These are phyloP conservation scores for Articulospora tetracladia DNA, from an alignment of 495 filamentous ascomycete species.

Conservation along the genomic window DNA sequence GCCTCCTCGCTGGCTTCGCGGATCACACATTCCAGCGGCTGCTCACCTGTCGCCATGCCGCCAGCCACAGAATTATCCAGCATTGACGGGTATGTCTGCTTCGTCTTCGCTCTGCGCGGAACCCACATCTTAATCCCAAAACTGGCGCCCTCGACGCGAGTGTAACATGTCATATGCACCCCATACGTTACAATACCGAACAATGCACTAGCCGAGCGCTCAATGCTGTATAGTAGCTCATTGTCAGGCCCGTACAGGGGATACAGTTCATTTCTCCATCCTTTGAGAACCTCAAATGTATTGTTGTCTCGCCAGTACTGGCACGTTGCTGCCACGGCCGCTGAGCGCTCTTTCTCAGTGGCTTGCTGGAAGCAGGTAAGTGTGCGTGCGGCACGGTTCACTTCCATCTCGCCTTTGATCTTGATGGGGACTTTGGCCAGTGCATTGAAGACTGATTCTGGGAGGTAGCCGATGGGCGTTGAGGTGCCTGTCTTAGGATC, in stretches of 20 bases:
- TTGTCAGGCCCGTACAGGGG: slow-evolving; percentile 65
- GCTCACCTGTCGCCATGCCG: slow-evolving; percentile 76
- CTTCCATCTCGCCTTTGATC: slow-evolving; percentile 48
- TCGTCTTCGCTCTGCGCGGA: slow-evolving; percentile 66
- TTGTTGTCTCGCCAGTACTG: slow-evolving; percentile 57
- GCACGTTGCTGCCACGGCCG: slow-evolving; percentile 53
- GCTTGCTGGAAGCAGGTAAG: slow-evolving; percentile 45
- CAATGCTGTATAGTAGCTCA: slow-evolving; percentile 69
- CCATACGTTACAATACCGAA: slow-evolving; percentile 88
- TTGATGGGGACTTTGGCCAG: slow-evolving; percentile 40
- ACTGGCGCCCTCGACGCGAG: slow-evolving; percentile 25
- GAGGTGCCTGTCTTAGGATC: slow-evolving; percentile 21
- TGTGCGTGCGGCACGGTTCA: slow-evolving; percentile 45
- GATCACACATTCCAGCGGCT: slow-evolving; percentile 71
- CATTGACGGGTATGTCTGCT: slow-evolving; percentile 69
- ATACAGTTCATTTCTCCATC: slow-evolving; percentile 90
- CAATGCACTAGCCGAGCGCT: slow-evolving; percentile 73
- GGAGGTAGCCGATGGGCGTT: slow-evolving; percentile 65
- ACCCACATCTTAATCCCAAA: slow-evolving; percentile 78
- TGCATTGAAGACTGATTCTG: slow-evolving; percentile 49
- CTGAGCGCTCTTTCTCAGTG: slow-evolving; percentile 54
- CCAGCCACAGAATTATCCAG: slow-evolving; percentile 95
- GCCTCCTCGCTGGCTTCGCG: slow-evolving; percentile 91
- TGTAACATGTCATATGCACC: slow-evolving; percentile 81
- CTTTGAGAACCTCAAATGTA: slow-evolving; percentile 67